These are phyloP conservation scores for Pascua guehoae DNA, from an alignment of 1,284 basidiomycete genomes.

Conservation along the genomic window DNA sequence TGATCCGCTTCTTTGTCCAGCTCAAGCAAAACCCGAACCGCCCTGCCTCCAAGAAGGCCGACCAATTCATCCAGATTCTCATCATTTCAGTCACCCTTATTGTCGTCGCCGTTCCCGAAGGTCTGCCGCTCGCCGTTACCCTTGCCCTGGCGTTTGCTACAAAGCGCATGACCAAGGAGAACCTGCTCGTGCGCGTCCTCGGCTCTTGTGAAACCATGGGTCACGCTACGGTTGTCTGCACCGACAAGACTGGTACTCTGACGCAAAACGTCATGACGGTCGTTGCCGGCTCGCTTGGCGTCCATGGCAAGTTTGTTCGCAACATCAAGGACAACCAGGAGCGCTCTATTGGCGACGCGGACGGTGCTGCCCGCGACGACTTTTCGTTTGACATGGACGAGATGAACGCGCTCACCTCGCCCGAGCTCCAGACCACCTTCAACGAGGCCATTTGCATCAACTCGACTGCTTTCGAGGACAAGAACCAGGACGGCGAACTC, in stretches of 20 bases:
- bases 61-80: constrained; percentile 55
- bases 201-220: constrained; percentile 99
- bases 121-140: constrained; percentile 91
- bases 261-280: constrained; percentile 95
- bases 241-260: constrained; percentile 84
- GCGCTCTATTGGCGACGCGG: constrained; percentile 68
- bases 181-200: constrained; percentile 88
- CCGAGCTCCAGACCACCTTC: constrained; percentile 64
- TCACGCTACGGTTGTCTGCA: constrained; percentile 92
- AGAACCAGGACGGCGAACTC: constrained; percentile 61
- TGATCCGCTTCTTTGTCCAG: constrained; percentile 93
- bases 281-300: constrained; percentile 89
- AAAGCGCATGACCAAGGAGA: constrained; percentile 92
- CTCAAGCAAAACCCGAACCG: constrained; percentile 61
- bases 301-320: constrained; percentile 88
- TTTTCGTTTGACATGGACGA: constrained; percentile 78
- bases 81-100: constrained; percentile 75
- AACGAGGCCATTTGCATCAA: constrained; percentile 88
- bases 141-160: constrained; percentile 95
- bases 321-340: constrained; percentile 68
- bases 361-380: constrained; percentile 53
- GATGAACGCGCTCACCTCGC: constrained; percentile 64
- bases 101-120: constrained; percentile 96
- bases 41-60: constrained; percentile 75
- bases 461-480: constrained; percentile 92